phyloP scores from a whole-genome alignment of 345 rosid species.

The Murraya koenigii region DNA sequence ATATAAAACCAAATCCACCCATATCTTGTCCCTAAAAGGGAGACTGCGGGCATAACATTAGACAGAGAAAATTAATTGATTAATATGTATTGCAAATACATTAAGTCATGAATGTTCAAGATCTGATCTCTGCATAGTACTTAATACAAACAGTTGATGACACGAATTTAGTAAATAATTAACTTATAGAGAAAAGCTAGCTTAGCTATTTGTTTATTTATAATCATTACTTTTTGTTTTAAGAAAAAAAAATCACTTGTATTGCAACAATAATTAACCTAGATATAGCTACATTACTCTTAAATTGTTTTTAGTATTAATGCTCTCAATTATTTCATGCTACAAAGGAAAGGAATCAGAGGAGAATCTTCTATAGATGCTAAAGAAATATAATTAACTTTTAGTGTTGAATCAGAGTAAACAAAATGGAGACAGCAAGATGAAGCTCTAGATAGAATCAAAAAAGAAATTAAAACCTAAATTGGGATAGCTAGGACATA shows the following conservation, averaged over 20 bases:
- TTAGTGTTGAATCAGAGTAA: neutral
- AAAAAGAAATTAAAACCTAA: neutral
- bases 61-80: constrained; percentile 2
- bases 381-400: neutral
- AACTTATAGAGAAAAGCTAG: neutral
- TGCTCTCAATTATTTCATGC: neutral
- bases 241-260: neutral
- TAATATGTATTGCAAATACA: neutral
- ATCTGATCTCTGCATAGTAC: neutral
- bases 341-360: neutral
- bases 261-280: neutral
- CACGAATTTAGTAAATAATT: neutral
- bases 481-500: neutral
- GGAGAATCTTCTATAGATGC: neutral
- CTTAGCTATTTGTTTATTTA: neutral
- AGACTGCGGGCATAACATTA: constrained; percentile 17
- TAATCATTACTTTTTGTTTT: too few species aligned
- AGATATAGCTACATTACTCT: neutral
- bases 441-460: neutral
- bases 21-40: constrained; percentile 35
- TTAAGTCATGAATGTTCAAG: neutral
- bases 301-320: too few species aligned
- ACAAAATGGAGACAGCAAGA: neutral
- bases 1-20: constrained; percentile 10
- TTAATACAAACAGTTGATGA: too few species aligned